Percentiles rank a stretch among this genome's conserved stretches.
These are phyloP conservation scores for Fusarium graminum DNA, from an alignment of 2,329 filamentous ascomycete genomes.

Conservation along the genomic window DNA sequence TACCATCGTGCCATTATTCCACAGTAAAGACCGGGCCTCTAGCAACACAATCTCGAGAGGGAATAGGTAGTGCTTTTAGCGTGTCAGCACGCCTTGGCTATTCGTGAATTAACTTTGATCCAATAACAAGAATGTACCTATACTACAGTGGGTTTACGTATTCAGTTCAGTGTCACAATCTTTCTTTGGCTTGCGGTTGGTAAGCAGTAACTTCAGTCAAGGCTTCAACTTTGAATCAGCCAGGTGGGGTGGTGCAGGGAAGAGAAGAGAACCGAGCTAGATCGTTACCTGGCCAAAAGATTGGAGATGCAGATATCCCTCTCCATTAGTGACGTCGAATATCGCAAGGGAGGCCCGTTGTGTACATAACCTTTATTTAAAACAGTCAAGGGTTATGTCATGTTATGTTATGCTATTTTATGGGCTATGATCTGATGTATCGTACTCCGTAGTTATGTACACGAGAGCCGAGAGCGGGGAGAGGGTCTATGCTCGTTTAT, in stretches of 20 bases:
- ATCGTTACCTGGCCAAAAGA: conserved; percentile 24
- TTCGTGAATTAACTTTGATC: conserved; percentile 13
- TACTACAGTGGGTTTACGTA: conserved; percentile 9
- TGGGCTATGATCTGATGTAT: conserved; percentile 40
- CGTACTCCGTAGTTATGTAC: neutral
- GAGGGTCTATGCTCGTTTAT: conserved; percentile 17
- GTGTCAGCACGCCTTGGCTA: conserved; percentile 8
- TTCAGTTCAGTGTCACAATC: conserved; percentile 5
- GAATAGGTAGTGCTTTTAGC: conserved; percentile 24
- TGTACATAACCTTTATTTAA: conserved; percentile 24
- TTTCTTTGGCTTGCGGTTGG: neutral
- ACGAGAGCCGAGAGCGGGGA: conserved; percentile 29
- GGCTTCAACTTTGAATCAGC: conserved; percentile 25
- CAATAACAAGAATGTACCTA: conserved; percentile 5
- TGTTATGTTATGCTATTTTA: neutral
- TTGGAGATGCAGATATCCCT: conserved; percentile 13
- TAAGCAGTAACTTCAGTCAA: conserved; percentile 6
- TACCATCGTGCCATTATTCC: conserved; percentile 30
- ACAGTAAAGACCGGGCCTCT: conserved; percentile 11
- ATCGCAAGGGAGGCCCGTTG: conserved; percentile 22
- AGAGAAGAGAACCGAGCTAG: conserved; percentile 4
- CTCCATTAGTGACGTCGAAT: conserved; percentile 27
- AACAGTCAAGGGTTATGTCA: conserved; percentile 30
- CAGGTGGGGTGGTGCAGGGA: neutral
- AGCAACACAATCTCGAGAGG: conserved; percentile 21